phyloP scores from a whole-genome alignment of 441 rosid species.

The Gossypium trilobum region DNA sequence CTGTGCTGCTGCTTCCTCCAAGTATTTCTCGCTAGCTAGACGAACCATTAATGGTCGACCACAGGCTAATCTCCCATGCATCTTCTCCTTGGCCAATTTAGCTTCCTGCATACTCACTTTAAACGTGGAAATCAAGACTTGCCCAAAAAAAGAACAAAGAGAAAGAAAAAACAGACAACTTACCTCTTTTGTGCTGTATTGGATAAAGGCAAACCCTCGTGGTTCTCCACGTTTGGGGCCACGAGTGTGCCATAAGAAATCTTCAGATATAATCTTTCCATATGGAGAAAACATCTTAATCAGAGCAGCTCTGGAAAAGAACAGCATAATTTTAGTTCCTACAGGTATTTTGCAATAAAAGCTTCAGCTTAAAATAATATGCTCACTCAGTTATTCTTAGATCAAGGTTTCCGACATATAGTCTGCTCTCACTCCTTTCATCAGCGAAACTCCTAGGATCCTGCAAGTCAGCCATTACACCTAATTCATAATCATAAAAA shows the following conservation, averaged over 20 bases:
- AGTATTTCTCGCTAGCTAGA: constrained; percentile 59
- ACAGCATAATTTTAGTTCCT: background rate
- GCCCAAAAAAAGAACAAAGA: constrained; percentile 8
- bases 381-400: constrained; percentile 77
- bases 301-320: constrained; percentile 51
- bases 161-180: constrained; percentile 20
- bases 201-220: constrained; percentile 73
- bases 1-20: constrained; percentile 35
- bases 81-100: constrained; percentile 78
- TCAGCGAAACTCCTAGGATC: constrained; percentile 37
- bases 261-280: constrained; percentile 78
- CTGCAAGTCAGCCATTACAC: constrained; percentile 28
- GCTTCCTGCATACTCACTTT: constrained; percentile 99
- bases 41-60: constrained; percentile 83
- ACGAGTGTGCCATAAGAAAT: constrained; percentile 86
- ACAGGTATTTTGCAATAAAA: background rate
- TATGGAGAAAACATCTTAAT: constrained; percentile 88
- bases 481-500: background rate
- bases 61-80: constrained; percentile 87
- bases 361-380: background rate
- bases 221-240: constrained; percentile 92
- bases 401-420: constrained; percentile 77
- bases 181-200: constrained; percentile 76
- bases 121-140: constrained; percentile 49
- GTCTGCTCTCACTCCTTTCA: constrained; percentile 62